These are phyloP conservation scores for Chimonanthus praecox DNA, from an alignment of 164 flowering plant species.

Conservation along the genomic window DNA sequence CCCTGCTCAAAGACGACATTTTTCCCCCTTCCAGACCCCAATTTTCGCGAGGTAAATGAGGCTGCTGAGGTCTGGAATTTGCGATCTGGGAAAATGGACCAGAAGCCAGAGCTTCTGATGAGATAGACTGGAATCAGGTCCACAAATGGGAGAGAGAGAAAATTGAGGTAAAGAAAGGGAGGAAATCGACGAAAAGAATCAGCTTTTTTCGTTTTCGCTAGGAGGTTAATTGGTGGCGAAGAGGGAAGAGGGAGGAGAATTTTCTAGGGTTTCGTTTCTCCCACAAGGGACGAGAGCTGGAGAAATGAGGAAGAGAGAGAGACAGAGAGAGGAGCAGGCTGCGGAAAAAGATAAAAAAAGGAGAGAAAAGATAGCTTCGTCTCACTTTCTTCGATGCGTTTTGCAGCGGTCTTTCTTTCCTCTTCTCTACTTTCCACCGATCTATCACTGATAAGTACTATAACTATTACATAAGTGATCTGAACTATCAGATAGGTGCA, in stretches of 20 bases:
- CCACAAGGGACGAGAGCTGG: slow-evolving; percentile 1
- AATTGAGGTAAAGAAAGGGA: too few species aligned
- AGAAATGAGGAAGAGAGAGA: slow-evolving; percentile 12
- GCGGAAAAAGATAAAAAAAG: slow-evolving; percentile 2
- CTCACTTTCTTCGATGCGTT: slow-evolving; percentile 52
- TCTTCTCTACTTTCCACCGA: slow-evolving; percentile 15
- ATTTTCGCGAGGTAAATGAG: too few species aligned
- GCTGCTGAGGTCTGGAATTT: too few species aligned
- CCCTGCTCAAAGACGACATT: slow-evolving; percentile 85
- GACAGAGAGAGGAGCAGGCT: neutral
- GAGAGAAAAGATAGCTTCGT: slow-evolving; percentile 21
- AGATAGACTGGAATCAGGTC: neutral
- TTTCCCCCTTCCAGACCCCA: neutral
- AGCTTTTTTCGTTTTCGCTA: too few species aligned
- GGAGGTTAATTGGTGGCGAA: neutral
- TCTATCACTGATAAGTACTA: slow-evolving; percentile 28
- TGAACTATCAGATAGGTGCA: too few species aligned
- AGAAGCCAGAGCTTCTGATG: neutral
- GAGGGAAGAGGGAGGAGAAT: neutral
- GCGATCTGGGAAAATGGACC: neutral
- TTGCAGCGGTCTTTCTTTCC: slow-evolving; percentile 28
- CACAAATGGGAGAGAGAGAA: neutral
- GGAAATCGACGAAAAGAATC: too few species aligned
- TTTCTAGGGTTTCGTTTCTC: slow-evolving; percentile 18
- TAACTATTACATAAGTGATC: neutral